These are phyloP conservation scores for Aquanectria penicillioides DNA, from an alignment of 2,329 filamentous ascomycete genomes.

Conservation along the genomic window DNA sequence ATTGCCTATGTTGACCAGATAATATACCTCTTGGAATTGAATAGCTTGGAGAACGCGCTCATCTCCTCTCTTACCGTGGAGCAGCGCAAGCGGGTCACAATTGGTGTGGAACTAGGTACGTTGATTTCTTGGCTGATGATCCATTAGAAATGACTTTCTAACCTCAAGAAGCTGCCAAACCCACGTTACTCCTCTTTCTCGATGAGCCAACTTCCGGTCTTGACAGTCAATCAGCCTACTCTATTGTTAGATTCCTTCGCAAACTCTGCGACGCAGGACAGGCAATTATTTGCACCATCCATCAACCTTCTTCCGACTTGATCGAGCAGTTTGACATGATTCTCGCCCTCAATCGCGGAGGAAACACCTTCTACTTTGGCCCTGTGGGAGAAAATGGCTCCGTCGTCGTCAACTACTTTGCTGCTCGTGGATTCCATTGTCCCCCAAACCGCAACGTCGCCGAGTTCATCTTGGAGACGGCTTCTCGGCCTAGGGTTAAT, in stretches of 20 bases:
- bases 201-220: conserved; percentile 67
- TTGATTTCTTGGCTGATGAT: neutral
- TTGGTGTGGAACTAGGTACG: conserved; percentile 59
- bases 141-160: neutral
- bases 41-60: conserved; percentile 68
- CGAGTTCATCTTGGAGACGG: conserved; percentile 59
- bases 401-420: conserved; percentile 60
- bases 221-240: conserved; percentile 64
- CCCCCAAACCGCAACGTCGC: conserved; percentile 63
- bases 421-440: conserved; percentile 70
- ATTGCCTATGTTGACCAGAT: conserved; percentile 72
- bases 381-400: conserved; percentile 58
- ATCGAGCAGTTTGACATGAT: conserved; percentile 65
- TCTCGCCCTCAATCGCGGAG: conserved; percentile 59
- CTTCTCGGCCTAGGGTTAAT: conserved; percentile 44
- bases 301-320: conserved; percentile 62
- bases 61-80: conserved; percentile 68
- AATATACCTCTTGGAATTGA: conserved; percentile 71
- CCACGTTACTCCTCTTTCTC: conserved; percentile 66
- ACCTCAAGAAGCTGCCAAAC: conserved; percentile 52
- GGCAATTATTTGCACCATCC: conserved; percentile 67
- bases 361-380: conserved; percentile 61
- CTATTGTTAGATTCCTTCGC: conserved; percentile 66
- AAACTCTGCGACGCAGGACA: conserved; percentile 66
- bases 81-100: conserved; percentile 63